Conservation (phyloP, 2,329 filamentous ascomycete genomes). For the Alternaria angustiovoidea region DNA sequence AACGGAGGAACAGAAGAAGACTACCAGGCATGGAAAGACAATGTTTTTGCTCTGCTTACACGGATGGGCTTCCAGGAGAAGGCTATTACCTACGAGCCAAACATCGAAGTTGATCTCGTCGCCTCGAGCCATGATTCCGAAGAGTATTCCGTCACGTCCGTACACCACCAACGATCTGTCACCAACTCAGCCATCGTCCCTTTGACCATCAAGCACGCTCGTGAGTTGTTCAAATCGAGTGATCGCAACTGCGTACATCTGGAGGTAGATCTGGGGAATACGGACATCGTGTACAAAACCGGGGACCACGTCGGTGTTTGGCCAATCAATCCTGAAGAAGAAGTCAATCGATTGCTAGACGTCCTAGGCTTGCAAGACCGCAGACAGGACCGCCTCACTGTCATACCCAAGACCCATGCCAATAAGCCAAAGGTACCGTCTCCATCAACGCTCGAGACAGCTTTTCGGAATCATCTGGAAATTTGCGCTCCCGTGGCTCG, state of each 20-base stretch:
- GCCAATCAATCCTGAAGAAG: constrained; percentile 51
- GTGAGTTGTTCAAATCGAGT: constrained; percentile 48
- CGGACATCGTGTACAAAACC: constrained; percentile 54
- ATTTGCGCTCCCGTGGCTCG: constrained; percentile 52
- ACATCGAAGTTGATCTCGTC: constrained; percentile 34
- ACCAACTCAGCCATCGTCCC: constrained; percentile 45
- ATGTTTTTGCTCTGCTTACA: constrained; percentile 44
- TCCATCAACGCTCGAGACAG: constrained; percentile 50
- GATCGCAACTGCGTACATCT: constrained; percentile 54
- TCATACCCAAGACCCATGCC: constrained; percentile 39
- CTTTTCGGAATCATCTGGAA: constrained; percentile 59
- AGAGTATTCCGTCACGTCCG: constrained; percentile 28
- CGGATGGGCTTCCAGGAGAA: constrained; percentile 46
- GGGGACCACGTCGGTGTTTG: constrained; percentile 55
- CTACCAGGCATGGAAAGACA: constrained; percentile 55
- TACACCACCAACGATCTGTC: constrained; percentile 40
- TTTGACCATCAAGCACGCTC: constrained; percentile 40
- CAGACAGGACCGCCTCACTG: constrained; percentile 32
- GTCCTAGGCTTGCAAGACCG: constrained; percentile 35
- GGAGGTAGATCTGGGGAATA: constrained; percentile 50
- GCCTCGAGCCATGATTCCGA: constrained; percentile 19
- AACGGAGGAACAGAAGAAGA: constrained; percentile 55
- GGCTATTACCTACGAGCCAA: constrained; percentile 45
- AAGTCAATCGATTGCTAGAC: constrained; percentile 47
- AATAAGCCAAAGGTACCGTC: constrained; percentile 51